Percentiles rank a stretch among this genome's conserved stretches.
Conservation (phyloP, 176 grass and related monocot species). For the Pharus latifolius region DNA sequence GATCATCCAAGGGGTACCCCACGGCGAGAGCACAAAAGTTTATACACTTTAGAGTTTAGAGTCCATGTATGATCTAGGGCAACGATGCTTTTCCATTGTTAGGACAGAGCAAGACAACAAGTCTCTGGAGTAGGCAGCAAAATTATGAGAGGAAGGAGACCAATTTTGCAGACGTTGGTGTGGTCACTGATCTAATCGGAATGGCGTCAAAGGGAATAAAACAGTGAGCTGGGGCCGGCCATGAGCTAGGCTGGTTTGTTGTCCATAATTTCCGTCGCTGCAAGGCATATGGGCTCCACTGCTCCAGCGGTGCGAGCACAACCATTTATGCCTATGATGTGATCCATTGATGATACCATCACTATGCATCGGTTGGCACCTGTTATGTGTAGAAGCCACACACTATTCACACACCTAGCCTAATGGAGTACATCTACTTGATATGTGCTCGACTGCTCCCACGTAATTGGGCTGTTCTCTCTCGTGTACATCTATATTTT, state of each 20-base stretch:
- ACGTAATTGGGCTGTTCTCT: too few relatives aligned
- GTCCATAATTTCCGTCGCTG: not conserved
- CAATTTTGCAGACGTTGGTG: too few relatives aligned
- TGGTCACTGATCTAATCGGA: not conserved
- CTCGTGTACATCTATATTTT: too few relatives aligned
- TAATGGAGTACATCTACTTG: too few relatives aligned
- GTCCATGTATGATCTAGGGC: not conserved
- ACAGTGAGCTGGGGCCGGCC: not conserved
- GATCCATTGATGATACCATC: too few relatives aligned
- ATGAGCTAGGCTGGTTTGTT: not conserved
- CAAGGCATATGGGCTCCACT: not conserved
- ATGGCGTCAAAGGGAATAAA: not conserved
- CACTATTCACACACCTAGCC: too few relatives aligned
- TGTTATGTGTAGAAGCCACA: too few relatives aligned
- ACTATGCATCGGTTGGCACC: too few relatives aligned
- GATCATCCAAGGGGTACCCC: not conserved
- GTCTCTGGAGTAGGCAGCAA: constrained; percentile 5
- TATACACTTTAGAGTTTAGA: not conserved
- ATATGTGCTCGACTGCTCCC: too few relatives aligned
- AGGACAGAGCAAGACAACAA: not conserved
- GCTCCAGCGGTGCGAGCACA: not conserved
- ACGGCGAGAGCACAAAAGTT: not conserved
- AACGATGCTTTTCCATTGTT: not conserved
- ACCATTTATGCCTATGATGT: not conserved
- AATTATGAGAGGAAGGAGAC: too few relatives aligned